Percentiles rank a stretch among this genome's conserved stretches.
Conservation (phyloP, 176 grass and related monocot species). For the Oryza nivara region DNA sequence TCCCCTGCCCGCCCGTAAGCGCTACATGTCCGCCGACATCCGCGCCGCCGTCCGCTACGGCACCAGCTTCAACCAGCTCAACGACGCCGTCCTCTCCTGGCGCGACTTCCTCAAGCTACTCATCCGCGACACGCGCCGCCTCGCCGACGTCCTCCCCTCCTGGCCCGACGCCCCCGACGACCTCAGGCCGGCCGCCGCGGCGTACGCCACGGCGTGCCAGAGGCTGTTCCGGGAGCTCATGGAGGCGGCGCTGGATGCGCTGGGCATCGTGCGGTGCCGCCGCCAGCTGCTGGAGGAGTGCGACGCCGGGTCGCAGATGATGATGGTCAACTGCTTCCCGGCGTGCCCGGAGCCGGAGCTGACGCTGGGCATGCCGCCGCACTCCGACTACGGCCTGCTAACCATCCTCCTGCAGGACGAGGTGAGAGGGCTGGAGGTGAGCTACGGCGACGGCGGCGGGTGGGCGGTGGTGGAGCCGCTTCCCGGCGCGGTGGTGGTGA, state of each 20-base stretch:
- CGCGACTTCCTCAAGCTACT: slow-evolving; percentile 75
- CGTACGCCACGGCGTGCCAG: slow-evolving; percentile 41
- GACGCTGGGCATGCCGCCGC: slow-evolving; percentile 81
- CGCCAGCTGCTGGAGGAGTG: slow-evolving; percentile 37
- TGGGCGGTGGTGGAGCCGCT: slow-evolving; percentile 61
- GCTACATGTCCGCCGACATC: slow-evolving; percentile 62
- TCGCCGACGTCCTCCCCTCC: slow-evolving; percentile 19
- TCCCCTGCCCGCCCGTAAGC: slow-evolving; percentile 28
- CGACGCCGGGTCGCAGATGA: slow-evolving; percentile 53
- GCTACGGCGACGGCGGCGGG: background rate
- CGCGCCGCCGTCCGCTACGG: slow-evolving; percentile 58
- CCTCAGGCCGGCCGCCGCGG: slow-evolving; percentile 42
- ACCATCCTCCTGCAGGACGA: slow-evolving; percentile 74
- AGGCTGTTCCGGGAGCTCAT: slow-evolving; percentile 60
- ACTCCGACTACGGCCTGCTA: slow-evolving; percentile 79
- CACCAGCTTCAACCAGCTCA: slow-evolving; percentile 83
- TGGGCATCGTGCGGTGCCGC: slow-evolving; percentile 19
- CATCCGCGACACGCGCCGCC: slow-evolving; percentile 36
- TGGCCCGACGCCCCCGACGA: slow-evolving; percentile 60
- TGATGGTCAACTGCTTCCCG: slow-evolving; percentile 69
- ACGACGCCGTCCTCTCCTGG: slow-evolving; percentile 73
- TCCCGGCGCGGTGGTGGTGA: slow-evolving; percentile 50
- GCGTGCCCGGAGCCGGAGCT: slow-evolving; percentile 64
- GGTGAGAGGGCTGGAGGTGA: slow-evolving; percentile 62
- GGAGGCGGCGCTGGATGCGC: slow-evolving; percentile 49